Conservation (phyloP, 2,329 filamentous ascomycete species). For the Berkeleyomyces rouxiae region DNA sequence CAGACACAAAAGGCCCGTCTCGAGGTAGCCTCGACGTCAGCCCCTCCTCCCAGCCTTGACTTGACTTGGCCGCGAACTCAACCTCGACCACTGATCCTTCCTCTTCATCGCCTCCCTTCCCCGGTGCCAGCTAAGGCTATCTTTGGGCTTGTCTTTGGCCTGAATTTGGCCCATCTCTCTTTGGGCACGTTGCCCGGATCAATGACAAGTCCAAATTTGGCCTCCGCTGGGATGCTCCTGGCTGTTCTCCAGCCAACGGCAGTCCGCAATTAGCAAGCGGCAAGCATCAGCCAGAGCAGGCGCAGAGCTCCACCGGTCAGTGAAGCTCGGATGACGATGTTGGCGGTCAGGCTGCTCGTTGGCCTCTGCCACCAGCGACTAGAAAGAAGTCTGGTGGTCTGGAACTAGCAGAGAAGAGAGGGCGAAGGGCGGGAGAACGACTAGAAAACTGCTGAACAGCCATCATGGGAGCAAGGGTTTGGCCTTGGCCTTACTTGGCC, state of each 20-base stretch:
- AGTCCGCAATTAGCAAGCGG: slow-evolving; percentile 2
- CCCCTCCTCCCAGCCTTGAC: no score
- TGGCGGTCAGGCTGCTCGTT: neutral
- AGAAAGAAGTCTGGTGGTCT: neutral
- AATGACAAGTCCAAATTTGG: neutral
- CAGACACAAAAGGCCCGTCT: slow-evolving; percentile 1
- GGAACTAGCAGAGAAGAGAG: neutral
- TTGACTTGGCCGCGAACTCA: no score
- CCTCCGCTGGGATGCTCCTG: neutral
- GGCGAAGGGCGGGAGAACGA: neutral
- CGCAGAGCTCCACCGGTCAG: slow-evolving; percentile 1
- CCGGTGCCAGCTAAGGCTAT: neutral
- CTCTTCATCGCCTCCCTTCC: neutral
- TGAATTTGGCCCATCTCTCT: no score
- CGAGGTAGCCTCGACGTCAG: neutral
- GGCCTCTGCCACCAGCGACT: neutral
- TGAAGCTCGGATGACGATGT: neutral
- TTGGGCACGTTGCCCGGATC: neutral
- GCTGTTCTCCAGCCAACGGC: neutral
- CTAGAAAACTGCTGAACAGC: no score
- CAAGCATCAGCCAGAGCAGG: neutral
- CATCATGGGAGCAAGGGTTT: no score
- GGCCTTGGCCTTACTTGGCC: neutral
- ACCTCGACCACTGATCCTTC: neutral
- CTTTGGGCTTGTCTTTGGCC: neutral